Evolutionary conservation across 2,329 filamentous ascomycete genomes (phyloP).

Genomic region (Cladorrhinum sp.): DNA sequence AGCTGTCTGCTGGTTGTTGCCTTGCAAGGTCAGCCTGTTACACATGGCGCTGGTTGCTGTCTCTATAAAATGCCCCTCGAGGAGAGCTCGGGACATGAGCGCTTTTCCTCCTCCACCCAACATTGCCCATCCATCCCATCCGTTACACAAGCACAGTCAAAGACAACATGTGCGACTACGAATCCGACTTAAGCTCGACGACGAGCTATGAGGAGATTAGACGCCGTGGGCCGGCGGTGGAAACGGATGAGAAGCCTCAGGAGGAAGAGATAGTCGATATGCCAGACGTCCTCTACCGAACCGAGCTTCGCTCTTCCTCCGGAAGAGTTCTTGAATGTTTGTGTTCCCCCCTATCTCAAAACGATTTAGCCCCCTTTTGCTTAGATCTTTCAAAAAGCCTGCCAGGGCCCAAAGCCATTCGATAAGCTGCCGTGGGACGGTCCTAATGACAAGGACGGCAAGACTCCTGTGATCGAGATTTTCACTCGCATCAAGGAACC

Average conservation of each 20-base stretch:
- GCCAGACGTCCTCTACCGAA: slow-evolving; percentile 16
- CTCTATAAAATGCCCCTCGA: background rate
- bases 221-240: background rate
- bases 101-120: background rate
- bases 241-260: background rate
- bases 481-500: slow-evolving; percentile 6
- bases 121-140: background rate
- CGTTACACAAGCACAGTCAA: background rate
- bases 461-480: slow-evolving; percentile 23
- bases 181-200: background rate
- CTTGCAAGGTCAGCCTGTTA: background rate
- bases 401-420: slow-evolving; percentile 16
- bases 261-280: slow-evolving; percentile 8
- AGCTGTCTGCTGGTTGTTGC: background rate
- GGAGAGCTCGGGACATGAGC: background rate
- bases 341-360: background rate
- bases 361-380: background rate
- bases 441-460: background rate
- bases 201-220: slow-evolving; percentile 16
- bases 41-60: background rate
- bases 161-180: background rate
- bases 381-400: slow-evolving; percentile 12
- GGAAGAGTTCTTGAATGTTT: slow-evolving; percentile 16
- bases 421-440: background rate
- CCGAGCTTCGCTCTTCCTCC: slow-evolving; percentile 7